Conservation (phyloP, 768 basidiomycete genomes). For the Sporobolomyces pararoseus region DNA sequence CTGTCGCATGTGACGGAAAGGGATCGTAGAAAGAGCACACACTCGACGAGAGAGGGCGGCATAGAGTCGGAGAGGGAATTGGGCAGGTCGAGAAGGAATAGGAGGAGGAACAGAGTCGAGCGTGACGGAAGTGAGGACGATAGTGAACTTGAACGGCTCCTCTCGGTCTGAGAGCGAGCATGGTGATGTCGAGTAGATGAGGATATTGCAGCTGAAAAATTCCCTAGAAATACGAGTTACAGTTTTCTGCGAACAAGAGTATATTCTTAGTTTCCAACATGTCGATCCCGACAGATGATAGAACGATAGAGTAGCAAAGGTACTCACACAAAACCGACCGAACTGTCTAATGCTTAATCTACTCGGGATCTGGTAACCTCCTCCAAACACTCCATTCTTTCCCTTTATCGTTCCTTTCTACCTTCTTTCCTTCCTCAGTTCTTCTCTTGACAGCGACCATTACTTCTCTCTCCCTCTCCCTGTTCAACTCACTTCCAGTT, state of each 20-base stretch:
- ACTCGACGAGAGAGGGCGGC: no score
- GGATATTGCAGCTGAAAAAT: no score
- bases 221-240: neutral
- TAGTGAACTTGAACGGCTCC: no score
- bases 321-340: neutral
- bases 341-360: neutral
- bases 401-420: slow-evolving; percentile 80
- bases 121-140: neutral
- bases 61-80: slow-evolving; percentile 9
- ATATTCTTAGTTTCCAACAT: no score
- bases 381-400: slow-evolving; percentile 84
- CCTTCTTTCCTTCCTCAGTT: slow-evolving; percentile 97
- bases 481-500: slow-evolving; percentile 25
- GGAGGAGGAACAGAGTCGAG: neutral
- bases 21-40: no score
- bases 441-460: slow-evolving; percentile 59
- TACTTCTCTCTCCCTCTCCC: slow-evolving; percentile 50
- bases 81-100: neutral
- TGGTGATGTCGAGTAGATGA: no score
- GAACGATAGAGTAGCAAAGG: no score
- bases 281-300: no score
- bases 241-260: no score
- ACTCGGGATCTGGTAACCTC: slow-evolving; percentile 27
- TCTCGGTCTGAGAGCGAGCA: no score
- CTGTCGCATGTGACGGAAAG: no score